phyloP scores from a whole-genome alignment of 805 yeast genomes.

The Maudiozyma barnettii region DNA sequence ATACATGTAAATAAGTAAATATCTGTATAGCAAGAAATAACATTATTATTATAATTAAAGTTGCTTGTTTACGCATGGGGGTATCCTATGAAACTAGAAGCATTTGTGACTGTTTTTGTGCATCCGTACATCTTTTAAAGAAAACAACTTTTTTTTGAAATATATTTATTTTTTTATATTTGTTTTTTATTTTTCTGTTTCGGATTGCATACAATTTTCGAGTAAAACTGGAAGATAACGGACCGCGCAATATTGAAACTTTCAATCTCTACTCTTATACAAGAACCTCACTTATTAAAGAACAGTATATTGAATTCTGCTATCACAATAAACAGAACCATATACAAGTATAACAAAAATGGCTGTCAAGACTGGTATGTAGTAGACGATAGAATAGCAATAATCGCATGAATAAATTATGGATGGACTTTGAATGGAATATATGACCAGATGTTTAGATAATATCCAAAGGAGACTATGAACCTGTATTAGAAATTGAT shows the following conservation, averaged over 20 bases:
- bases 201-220: background rate
- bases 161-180: background rate
- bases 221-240: background rate
- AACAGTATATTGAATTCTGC: background rate
- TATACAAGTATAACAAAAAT: conserved; percentile 23
- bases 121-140: background rate
- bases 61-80: background rate
- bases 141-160: background rate
- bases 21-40: background rate
- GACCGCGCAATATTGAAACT: background rate
- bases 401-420: background rate
- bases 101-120: background rate
- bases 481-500: too few relatives aligned
- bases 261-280: background rate
- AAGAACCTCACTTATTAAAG: background rate
- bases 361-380: conserved; percentile 46
- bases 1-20: conserved; percentile 1
- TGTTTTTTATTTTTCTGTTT: too few relatives aligned
- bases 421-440: background rate
- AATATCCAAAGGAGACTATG: too few relatives aligned
- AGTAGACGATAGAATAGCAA: background rate
- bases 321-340: background rate
- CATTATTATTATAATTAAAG: background rate
- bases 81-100: too few relatives aligned
- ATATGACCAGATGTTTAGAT: too few relatives aligned